Evolutionary conservation across 1,284 basidiomycete species (phyloP).

Genomic region (Puccinia hordei): DNA sequence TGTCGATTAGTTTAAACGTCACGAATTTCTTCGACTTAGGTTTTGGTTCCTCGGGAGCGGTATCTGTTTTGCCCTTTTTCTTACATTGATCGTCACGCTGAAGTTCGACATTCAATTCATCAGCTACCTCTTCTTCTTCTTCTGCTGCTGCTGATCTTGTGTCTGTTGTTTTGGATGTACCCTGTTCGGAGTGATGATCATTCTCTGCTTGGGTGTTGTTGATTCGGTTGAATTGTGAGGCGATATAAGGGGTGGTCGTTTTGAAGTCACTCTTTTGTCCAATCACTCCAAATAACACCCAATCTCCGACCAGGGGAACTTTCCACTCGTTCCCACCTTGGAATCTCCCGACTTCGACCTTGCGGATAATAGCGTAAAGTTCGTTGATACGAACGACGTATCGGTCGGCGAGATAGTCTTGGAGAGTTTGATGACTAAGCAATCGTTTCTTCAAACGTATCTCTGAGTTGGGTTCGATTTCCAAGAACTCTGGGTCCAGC

Average conservation of each 20-base stretch:
- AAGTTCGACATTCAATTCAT: slow-evolving; percentile 30
- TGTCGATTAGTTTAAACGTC: slow-evolving; percentile 81
- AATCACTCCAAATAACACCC: slow-evolving; percentile 84
- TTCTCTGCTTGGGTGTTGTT: slow-evolving; percentile 4
- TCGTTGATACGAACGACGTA: slow-evolving; percentile 83
- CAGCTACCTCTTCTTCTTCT: slow-evolving; percentile 26
- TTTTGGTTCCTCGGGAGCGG: slow-evolving; percentile 53
- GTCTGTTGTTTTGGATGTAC: background rate
- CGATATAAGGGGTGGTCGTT: slow-evolving; percentile 61
- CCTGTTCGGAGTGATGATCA: background rate
- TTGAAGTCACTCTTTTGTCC: slow-evolving; percentile 77
- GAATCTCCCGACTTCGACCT: slow-evolving; percentile 68
- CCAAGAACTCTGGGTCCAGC: slow-evolving; percentile 73
- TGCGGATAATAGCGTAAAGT: slow-evolving; percentile 79
- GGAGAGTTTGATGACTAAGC: slow-evolving; percentile 74
- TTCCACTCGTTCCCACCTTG: slow-evolving; percentile 70
- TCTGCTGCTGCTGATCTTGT: background rate
- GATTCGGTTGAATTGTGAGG: slow-evolving; percentile 14
- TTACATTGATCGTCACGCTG: slow-evolving; percentile 53
- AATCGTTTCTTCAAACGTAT: slow-evolving; percentile 78
- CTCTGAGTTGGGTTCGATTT: slow-evolving; percentile 81
- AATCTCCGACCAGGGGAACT: slow-evolving; percentile 86
- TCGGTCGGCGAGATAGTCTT: slow-evolving; percentile 78
- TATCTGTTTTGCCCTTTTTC: slow-evolving; percentile 52
- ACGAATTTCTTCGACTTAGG: slow-evolving; percentile 61